Percentiles rank a stretch among this genome's conserved stretches.
These are phyloP conservation scores for Eucalyptus rudis DNA, from an alignment of 345 rosid genomes.

Conservation along the genomic window DNA sequence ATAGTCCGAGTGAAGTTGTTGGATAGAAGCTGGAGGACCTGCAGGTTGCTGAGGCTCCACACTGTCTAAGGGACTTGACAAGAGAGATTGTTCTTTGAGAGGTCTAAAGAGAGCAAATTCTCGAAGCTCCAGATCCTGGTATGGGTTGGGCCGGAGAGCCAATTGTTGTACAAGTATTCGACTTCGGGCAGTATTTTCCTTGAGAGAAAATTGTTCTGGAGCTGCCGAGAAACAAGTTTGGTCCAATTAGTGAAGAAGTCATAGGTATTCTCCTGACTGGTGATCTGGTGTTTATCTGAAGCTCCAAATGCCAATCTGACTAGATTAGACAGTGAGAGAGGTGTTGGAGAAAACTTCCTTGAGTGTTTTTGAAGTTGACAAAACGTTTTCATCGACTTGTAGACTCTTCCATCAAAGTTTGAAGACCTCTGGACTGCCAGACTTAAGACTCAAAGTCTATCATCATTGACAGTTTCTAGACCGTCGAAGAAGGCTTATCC, in stretches of 20 bases:
- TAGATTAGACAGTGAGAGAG: not conserved
- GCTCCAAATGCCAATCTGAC: constrained; percentile 20
- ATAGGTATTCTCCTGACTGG: constrained; percentile 26
- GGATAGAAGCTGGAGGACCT: not conserved
- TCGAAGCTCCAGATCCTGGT: constrained; percentile 30
- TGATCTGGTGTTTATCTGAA: constrained; percentile 25
- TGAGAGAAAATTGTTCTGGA: constrained; percentile 28
- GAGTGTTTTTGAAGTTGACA: too few species aligned
- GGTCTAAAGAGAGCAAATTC: constrained; percentile 12
- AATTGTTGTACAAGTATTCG: constrained; percentile 32
- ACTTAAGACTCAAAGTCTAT: too few species aligned
- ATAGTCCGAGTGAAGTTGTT: not conserved
- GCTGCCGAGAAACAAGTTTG: constrained; percentile 23
- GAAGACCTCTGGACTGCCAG: too few species aligned
- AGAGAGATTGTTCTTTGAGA: constrained; percentile 36
- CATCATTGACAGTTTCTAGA: too few species aligned
- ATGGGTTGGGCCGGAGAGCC: constrained; percentile 36
- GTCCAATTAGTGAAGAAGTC: constrained; percentile 36
- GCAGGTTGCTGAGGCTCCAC: constrained; percentile 31
- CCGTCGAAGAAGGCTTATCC: too few species aligned
- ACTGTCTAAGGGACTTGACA: constrained; percentile 29
- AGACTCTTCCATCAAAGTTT: too few species aligned
- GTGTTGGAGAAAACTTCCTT: too few species aligned
- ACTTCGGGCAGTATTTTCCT: constrained; percentile 37
- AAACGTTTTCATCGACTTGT: too few species aligned